Base-by-base conservation (phyloP, 805 yeast genomes). In the Candida loeiensis region DNA sequence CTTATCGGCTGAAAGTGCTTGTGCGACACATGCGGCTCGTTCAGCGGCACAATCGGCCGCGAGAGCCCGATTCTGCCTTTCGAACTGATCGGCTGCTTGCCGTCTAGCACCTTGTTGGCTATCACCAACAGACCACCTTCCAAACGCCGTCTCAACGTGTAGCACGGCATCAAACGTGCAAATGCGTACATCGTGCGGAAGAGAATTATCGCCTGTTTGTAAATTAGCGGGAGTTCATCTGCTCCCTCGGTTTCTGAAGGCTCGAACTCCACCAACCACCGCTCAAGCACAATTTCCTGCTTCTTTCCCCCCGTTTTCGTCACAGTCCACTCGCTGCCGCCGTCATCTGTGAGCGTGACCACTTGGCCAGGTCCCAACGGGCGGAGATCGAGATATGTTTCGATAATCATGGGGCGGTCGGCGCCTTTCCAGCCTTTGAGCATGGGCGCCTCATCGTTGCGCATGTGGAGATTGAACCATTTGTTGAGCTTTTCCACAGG, bases 191-290 rank as follows among this genome's bases (percentile, higher is more conserved):
- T 60, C 36, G 85, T 79, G 33, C 97, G 77, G 49, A 93, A 79
- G 21, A 85, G 63, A 0, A 89, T 66, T 17, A 86, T 76, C 21
- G 90, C 76, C 49, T 82, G 84, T 51, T 85, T 87, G 63, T 85
- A 84, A 6, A 85, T 74, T 31, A 73, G 61, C 1, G 89, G 85
- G 12, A 84, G 68, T 39, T 85, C 93, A 16, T 69, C 71, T 3
- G 62, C 44, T 12, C 60, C 63, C 6, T 54, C 65, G 56, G 55
- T 66, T 18, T 57, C 59, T 30, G 63, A 65, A 13, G 76, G 61
- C 52, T 84, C 90, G 45, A 90, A 76, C 58, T 90, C 96, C 24
- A 93, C 64, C 17, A 88, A 69, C 99, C 99, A 93, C 44, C 99
- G 73, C 55, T 93, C 99, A 42, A 93, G 64, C 2, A 93, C 96